Conservation (phyloP, 495 filamentous ascomycete species). For the Hypoxylon rickii region DNA sequence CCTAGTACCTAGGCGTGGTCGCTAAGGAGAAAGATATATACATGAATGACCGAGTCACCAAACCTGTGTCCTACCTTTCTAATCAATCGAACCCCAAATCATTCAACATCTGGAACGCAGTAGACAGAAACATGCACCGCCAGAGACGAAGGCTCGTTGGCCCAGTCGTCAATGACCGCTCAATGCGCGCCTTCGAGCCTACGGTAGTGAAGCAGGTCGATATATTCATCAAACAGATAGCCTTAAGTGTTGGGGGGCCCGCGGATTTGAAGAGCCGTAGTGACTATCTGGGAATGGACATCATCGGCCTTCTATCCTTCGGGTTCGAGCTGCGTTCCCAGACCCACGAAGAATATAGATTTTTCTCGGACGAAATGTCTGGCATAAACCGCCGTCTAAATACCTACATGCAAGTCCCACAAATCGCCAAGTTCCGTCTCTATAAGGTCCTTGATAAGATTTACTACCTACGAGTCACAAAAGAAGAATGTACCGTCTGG, state of each 20-base stretch:
- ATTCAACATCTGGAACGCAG: constrained; percentile 4
- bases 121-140: constrained; percentile 11
- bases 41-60: constrained; percentile 6
- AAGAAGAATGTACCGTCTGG: not conserved
- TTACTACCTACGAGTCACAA: not conserved
- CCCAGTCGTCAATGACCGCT: constrained; percentile 11
- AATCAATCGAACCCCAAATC: not conserved
- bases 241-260: constrained; percentile 13
- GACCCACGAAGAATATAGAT: constrained; percentile 6
- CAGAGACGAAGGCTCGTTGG: constrained; percentile 18
- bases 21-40: constrained; percentile 11
- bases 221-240: constrained; percentile 9
- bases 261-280: constrained; percentile 8
- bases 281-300: constrained; percentile 8
- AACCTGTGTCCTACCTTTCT: constrained; percentile 4
- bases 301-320: constrained; percentile 16
- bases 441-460: not conserved
- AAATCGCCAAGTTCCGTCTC: constrained; percentile 4
- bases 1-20: not conserved
- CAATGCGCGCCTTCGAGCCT: constrained; percentile 27
- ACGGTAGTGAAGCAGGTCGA: constrained; percentile 16
- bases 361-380: constrained; percentile 28
- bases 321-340: constrained; percentile 14
- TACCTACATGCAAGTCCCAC: constrained; percentile 17
- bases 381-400: not conserved